These are phyloP conservation scores for Pythium folliculosum DNA, from an alignment of 352 stramenopile species.

Conservation along the genomic window DNA sequence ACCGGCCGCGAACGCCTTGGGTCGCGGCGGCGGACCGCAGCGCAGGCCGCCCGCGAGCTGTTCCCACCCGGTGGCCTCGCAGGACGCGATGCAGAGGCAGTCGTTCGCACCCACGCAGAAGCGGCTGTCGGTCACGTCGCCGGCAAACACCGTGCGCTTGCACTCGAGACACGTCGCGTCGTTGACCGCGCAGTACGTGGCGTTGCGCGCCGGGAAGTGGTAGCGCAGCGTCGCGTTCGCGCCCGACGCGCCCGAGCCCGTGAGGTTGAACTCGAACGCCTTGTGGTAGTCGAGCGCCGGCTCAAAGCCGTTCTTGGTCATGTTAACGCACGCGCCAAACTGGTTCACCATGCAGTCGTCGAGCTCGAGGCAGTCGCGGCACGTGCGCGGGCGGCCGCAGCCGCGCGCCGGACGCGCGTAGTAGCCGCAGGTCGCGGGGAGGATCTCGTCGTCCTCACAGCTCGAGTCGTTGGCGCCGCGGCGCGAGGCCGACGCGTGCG, in stretches of 20 bases:
- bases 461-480: conserved; percentile 1
- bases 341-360: conserved; percentile 29
- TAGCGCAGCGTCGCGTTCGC: conserved; percentile 18
- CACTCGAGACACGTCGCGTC: conserved; percentile 16
- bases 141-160: background rate
- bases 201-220: conserved; percentile 14
- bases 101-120: conserved; percentile 22
- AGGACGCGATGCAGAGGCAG: conserved; percentile 38
- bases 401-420: conserved; percentile 14
- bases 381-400: conserved; percentile 18
- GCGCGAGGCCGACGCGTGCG: background rate
- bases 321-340: conserved; percentile 23
- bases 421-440: conserved; percentile 18
- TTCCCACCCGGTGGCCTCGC: conserved; percentile 43
- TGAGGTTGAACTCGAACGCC: conserved; percentile 18
- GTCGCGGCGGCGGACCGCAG: conserved; percentile 12
- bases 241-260: background rate
- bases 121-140: conserved; percentile 16
- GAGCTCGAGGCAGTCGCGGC: conserved; percentile 24
- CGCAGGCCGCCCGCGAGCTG: conserved; percentile 34
- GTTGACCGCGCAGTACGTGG: conserved; percentile 13
- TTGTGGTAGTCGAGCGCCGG: conserved; percentile 22
- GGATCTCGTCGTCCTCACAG: conserved; percentile 19
- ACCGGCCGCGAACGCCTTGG: conserved; percentile 6
- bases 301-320: conserved; percentile 7